These are phyloP conservation scores for Trichoderma sp. DNA, from an alignment of 2,329 filamentous ascomycete species.

Conservation along the genomic window DNA sequence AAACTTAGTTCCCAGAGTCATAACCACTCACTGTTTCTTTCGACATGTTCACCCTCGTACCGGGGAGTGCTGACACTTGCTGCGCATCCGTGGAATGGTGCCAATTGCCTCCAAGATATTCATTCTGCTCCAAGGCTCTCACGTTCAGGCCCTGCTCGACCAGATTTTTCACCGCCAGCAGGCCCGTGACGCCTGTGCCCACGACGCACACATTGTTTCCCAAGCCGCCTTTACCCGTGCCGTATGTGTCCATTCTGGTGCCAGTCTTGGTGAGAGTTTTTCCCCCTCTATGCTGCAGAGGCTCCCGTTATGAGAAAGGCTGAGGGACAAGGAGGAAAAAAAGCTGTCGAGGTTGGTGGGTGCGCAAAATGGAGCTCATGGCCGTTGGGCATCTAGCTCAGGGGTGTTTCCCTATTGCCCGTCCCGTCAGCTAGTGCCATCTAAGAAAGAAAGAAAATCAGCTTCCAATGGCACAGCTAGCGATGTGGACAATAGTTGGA, in stretches of 20 bases:
- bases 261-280: neutral
- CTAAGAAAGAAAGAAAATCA: neutral
- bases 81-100: constrained; percentile 35
- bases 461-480: neutral
- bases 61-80: constrained; percentile 37
- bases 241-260: constrained; percentile 8
- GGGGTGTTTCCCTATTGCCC: constrained; percentile 2
- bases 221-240: neutral
- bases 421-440: constrained; percentile 17
- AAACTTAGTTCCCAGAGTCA: neutral
- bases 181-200: constrained; percentile 35
- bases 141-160: constrained; percentile 44
- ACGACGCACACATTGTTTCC: constrained; percentile 31
- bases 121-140: constrained; percentile 41
- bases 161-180: constrained; percentile 43
- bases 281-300: neutral
- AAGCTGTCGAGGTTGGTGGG: constrained; percentile 4
- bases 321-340: neutral
- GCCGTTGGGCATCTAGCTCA: constrained; percentile 17
- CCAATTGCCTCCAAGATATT: constrained; percentile 44
- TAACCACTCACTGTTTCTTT: constrained; percentile 29
- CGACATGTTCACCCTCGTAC: constrained; percentile 33
- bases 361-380: constrained; percentile 11
- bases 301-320: neutral
- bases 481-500: constrained; percentile 3